Conservation (phyloP, 768 basidiomycete genomes). For the Macrocybe gigantea region DNA sequence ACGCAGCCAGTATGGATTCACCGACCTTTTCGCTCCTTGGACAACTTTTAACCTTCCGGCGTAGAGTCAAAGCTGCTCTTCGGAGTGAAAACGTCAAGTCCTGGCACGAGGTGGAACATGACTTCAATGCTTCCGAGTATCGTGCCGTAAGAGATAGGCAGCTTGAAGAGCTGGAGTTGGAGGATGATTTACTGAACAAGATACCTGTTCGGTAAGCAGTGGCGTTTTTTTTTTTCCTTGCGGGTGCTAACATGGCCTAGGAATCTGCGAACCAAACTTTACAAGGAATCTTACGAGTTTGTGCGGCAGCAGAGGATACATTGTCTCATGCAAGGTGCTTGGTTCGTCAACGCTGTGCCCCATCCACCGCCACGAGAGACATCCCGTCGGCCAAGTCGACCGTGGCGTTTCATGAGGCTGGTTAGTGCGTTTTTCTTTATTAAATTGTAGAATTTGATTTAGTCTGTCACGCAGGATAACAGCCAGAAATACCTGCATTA, state of each 20-base stretch:
- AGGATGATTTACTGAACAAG: slow-evolving; percentile 84
- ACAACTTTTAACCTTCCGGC: slow-evolving; percentile 4
- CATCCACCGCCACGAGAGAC: slow-evolving; percentile 45
- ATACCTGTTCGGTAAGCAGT: slow-evolving; percentile 71
- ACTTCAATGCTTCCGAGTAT: slow-evolving; percentile 79
- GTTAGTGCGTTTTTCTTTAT: slow-evolving; percentile 30
- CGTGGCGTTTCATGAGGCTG: slow-evolving; percentile 86
- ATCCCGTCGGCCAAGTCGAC: slow-evolving; percentile 50
- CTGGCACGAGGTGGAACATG: slow-evolving; percentile 82
- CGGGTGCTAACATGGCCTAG: slow-evolving; percentile 28
- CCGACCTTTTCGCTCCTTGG: slow-evolving; percentile 12
- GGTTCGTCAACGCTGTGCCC: slow-evolving; percentile 82
- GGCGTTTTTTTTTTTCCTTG: background rate
- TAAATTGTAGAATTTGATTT: background rate
- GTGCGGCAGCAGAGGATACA: slow-evolving; percentile 85
- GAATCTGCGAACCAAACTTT: slow-evolving; percentile 77
- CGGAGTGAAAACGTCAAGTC: slow-evolving; percentile 65
- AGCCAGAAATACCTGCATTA: slow-evolving; percentile 79
- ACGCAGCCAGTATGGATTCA: slow-evolving; percentile 66
- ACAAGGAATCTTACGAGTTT: slow-evolving; percentile 88
- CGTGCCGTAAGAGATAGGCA: slow-evolving; percentile 82
- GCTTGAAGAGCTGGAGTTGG: slow-evolving; percentile 84
- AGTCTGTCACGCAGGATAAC: slow-evolving; percentile 49
- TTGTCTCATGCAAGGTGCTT: slow-evolving; percentile 83
- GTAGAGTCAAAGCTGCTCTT: slow-evolving; percentile 69